phyloP scores from a whole-genome alignment of 2,329 filamentous ascomycete species.

The Macrophomina pseudophaseolina region DNA sequence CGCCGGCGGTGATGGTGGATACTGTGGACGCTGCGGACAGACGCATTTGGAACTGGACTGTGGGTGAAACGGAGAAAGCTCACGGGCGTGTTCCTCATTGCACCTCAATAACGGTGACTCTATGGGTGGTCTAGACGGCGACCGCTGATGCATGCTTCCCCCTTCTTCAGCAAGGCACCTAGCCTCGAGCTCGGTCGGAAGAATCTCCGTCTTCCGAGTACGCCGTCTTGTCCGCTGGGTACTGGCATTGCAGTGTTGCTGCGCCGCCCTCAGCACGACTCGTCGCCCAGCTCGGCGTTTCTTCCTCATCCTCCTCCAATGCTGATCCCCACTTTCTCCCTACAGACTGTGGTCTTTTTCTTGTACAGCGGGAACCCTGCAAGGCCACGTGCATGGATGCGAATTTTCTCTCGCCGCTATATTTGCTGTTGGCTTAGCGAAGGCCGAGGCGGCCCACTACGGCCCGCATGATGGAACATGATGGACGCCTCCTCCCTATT shows the following conservation, averaged over 20 bases:
- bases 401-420: background rate
- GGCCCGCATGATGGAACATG: constrained; percentile 17
- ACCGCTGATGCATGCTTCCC: constrained; percentile 1
- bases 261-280: constrained; percentile 9
- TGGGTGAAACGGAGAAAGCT: constrained; percentile 18
- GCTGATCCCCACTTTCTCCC: constrained; percentile 17
- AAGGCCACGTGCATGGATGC: constrained; percentile 14
- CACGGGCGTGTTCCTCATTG: background rate
- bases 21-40: background rate
- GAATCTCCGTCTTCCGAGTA: constrained; percentile 1
- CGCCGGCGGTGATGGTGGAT: constrained; percentile 20
- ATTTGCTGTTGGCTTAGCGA: background rate
- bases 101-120: background rate
- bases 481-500: constrained; percentile 11
- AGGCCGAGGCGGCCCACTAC: constrained; percentile 1
- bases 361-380: constrained; percentile 4
- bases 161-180: background rate
- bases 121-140: background rate
- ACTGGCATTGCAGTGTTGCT: background rate
- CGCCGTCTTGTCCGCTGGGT: background rate
- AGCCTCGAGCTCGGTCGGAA: background rate
- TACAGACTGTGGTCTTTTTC: constrained; percentile 5
- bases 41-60: constrained; percentile 15
- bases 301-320: background rate
- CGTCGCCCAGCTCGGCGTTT: constrained; percentile 7